Base-by-base conservation (phyloP, 768 basidiomycete genomes). In the Termitomyces sp. region DNA sequence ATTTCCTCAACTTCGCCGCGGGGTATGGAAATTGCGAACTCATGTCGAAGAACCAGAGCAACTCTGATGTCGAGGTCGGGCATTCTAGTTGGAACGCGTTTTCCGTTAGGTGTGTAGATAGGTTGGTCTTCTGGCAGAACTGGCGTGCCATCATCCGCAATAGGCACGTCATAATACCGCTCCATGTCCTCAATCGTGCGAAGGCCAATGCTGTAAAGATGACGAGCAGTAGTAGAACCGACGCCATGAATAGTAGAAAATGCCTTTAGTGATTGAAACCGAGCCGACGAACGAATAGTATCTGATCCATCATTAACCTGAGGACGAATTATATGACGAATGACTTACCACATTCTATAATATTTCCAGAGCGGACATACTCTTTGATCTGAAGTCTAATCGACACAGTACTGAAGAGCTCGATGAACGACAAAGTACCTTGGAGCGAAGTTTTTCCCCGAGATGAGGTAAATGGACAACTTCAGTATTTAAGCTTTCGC, bases 1-100 rank as follows among this genome's bases (percentile, higher is more conserved):
- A 96, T 93, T 63, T 87, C 83, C 57, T 92, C 86, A 0, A 91
- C 90, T 68, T 97, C 92, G 0, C 70, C 74, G 7, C 92, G 75
- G 0, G 90, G 76, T 36, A 96, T 94, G 24, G 69, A 67, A 22
- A 66, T 55, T 36, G 72, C 73, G 3, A 93, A 71, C 46, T 92
- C 87, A 16, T 77, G 71, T 41, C 80, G 75, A 55, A 90, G 74
- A 32, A 77, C 77, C 26, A 92, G 74, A 6, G 82, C 84, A n/a
- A 82, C 70, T 63, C 79, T 77, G 54, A 89, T 79, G 55, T 79
- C 75, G 41, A 80, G 53, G 51, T 70, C 63, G 36, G 74, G 71
- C 0, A 70, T 49, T 6, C 56, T 60, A 22, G 18, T 55, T 48
- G 55, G 62, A 33, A 62, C 55, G 22, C 52, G 62, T 35, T 49